A percentile compares a stretch with the other conserved stretches of the same genome.
Evolutionary conservation across 83 land plant genomes (phyloP).

Genomic region (Picea abies): DNA sequence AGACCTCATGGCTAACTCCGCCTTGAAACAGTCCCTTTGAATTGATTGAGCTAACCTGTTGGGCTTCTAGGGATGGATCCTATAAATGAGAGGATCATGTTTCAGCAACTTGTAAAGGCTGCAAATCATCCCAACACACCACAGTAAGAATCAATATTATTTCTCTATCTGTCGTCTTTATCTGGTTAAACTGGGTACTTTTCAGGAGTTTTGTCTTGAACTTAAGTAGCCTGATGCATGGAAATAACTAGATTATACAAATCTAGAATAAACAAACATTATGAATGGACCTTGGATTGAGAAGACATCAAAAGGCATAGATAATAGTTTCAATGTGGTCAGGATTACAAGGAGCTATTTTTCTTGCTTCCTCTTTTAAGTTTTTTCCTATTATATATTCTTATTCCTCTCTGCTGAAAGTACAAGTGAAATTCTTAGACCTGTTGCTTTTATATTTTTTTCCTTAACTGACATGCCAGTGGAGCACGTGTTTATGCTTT

Average conservation of each 20-base stretch:
- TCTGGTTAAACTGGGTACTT: not conserved
- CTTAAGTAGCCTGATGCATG: not conserved
- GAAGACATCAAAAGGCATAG: conserved; percentile 70
- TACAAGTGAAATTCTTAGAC: not conserved
- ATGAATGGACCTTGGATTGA: conserved; percentile 98
- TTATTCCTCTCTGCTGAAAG: not conserved
- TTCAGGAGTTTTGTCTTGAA: not conserved
- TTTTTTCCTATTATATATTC: not conserved
- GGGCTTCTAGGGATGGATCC: conserved; percentile 91
- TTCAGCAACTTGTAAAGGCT: conserved; percentile 96
- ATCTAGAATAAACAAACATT: conserved; percentile 83
- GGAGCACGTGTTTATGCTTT: not conserved
- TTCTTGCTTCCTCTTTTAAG: not conserved
- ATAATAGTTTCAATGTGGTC: not conserved
- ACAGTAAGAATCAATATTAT: conserved; percentile 61
- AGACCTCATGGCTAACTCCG: too few species aligned
- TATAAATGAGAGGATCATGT: conserved; percentile 96
- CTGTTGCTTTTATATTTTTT: not conserved
- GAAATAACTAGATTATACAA: conserved; percentile 27
- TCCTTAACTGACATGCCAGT: not conserved
- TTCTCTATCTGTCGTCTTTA: conserved; percentile 5
- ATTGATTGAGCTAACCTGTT: too few species aligned
- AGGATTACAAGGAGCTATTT: not conserved
- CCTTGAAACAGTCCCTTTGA: too few species aligned
- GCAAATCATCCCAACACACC: conserved; percentile 97